These are phyloP conservation scores for Trichoderma pleuroti DNA, from an alignment of 2,329 filamentous ascomycete genomes.

Conservation along the genomic window DNA sequence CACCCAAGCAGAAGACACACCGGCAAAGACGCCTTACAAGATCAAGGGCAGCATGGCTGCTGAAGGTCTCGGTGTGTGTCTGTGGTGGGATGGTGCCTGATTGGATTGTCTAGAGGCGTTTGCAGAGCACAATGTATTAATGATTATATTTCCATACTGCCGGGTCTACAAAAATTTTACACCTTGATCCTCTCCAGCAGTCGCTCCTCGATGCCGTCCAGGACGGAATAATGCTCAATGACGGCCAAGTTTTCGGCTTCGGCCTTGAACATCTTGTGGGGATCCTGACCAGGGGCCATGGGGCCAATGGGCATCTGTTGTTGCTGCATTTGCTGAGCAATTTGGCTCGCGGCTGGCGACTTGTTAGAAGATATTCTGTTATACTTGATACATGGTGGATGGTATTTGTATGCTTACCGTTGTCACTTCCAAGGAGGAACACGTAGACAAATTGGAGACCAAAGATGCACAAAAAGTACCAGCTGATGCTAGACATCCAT, in stretches of 20 bases:
- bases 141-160: slow-evolving; percentile 22
- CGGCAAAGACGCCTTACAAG: slow-evolving; percentile 66
- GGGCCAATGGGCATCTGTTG: slow-evolving; percentile 46
- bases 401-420: slow-evolving; percentile 61
- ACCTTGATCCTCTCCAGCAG: slow-evolving; percentile 57
- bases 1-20: slow-evolving; percentile 56
- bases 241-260: slow-evolving; percentile 97
- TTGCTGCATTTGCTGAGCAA: slow-evolving; percentile 81
- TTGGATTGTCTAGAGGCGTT: slow-evolving; percentile 19
- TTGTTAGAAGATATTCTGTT: neutral
- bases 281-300: slow-evolving; percentile 88
- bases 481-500: slow-evolving; percentile 98
- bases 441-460: slow-evolving; percentile 96
- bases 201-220: slow-evolving; percentile 84
- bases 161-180: slow-evolving; percentile 28
- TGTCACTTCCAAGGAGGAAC: slow-evolving; percentile 92
- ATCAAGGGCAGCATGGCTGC: slow-evolving; percentile 64
- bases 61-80: slow-evolving; percentile 57
- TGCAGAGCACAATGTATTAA: slow-evolving; percentile 26
- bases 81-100: slow-evolving; percentile 57
- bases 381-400: neutral
- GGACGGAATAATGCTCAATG: slow-evolving; percentile 85
- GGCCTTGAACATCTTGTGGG: slow-evolving; percentile 87
- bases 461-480: slow-evolving; percentile 98
- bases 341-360: slow-evolving; percentile 77